A percentile compares a stretch with the other conserved stretches of the same genome.
Evolutionary conservation across 139 green algal genomes (phyloP).

Genomic region (Tetradesmus obliquus): DNA sequence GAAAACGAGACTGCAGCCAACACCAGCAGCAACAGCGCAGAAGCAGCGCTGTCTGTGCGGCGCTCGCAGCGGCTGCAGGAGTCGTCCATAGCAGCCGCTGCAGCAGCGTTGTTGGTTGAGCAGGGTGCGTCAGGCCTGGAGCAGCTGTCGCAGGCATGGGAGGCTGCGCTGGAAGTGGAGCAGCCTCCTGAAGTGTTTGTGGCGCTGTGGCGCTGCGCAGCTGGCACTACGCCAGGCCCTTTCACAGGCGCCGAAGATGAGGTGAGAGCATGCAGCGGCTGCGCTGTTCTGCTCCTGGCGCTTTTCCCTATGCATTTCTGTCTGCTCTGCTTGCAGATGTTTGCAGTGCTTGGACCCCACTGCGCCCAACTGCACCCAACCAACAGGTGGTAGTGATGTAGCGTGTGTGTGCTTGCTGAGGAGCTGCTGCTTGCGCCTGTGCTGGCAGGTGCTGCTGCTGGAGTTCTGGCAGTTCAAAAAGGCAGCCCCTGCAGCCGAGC

Average conservation of each 20-base stretch:
- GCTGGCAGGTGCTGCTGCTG: background rate
- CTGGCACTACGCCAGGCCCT: background rate
- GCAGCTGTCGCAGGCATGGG: background rate
- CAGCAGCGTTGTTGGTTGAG: background rate
- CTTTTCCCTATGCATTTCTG: too few relatives aligned
- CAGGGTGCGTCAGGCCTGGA: background rate
- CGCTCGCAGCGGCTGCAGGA: background rate
- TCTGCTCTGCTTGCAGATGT: background rate
- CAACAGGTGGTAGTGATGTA: too few relatives aligned
- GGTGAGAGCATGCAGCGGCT: background rate
- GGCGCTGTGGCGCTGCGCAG: background rate
- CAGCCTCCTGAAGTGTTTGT: background rate
- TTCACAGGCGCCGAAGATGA: background rate
- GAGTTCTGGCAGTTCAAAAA: background rate
- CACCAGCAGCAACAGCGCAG: background rate
- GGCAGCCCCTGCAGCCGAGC: background rate
- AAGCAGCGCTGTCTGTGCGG: background rate
- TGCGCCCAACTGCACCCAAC: too few relatives aligned
- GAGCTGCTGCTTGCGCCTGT: background rate
- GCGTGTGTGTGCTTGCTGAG: background rate
- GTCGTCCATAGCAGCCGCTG: background rate
- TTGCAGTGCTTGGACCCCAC: background rate
- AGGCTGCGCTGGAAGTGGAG: background rate
- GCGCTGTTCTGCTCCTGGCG: background rate
- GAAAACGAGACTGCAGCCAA: background rate